These are phyloP conservation scores for Mycena maculata DNA, from an alignment of 768 basidiomycete genomes.

Conservation along the genomic window DNA sequence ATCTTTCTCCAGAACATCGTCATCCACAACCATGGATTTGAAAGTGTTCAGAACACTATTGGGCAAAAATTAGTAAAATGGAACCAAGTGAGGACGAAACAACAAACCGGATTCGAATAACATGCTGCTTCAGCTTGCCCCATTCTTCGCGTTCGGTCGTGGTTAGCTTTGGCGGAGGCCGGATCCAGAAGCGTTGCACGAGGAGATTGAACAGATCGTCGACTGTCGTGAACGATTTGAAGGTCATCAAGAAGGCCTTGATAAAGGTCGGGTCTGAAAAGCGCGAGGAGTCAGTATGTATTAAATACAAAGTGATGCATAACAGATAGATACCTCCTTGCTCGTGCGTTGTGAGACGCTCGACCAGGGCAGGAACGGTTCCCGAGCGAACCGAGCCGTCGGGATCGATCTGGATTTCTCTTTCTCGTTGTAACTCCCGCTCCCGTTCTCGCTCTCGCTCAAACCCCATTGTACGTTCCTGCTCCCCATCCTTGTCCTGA, in stretches of 20 bases:
- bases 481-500: no score
- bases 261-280: conserved; percentile 87
- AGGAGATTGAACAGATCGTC: conserved; percentile 87
- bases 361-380: conserved; percentile 86
- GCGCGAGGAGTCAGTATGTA: conserved; percentile 9
- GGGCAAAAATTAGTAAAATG: conserved; percentile 15
- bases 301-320: background rate
- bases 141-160: conserved; percentile 78
- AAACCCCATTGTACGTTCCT: no score
- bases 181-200: conserved; percentile 81
- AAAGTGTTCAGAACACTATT: conserved; percentile 89
- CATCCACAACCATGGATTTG: conserved; percentile 88
- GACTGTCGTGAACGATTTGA: conserved; percentile 91
- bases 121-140: conserved; percentile 86
- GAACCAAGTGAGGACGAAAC: conserved; percentile 3
- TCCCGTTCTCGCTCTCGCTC: no score
- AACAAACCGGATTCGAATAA: conserved; percentile 86
- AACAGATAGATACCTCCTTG: conserved; percentile 71
- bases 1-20: conserved; percentile 86
- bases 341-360: conserved; percentile 92
- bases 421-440: no score
- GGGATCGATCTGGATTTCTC: conserved; percentile 87
- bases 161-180: conserved; percentile 75
- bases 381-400: conserved; percentile 90
- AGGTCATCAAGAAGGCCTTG: conserved; percentile 94